These are phyloP conservation scores for Dioscorea zingiberensis DNA, from an alignment of 106 monocot species.

Conservation along the genomic window DNA sequence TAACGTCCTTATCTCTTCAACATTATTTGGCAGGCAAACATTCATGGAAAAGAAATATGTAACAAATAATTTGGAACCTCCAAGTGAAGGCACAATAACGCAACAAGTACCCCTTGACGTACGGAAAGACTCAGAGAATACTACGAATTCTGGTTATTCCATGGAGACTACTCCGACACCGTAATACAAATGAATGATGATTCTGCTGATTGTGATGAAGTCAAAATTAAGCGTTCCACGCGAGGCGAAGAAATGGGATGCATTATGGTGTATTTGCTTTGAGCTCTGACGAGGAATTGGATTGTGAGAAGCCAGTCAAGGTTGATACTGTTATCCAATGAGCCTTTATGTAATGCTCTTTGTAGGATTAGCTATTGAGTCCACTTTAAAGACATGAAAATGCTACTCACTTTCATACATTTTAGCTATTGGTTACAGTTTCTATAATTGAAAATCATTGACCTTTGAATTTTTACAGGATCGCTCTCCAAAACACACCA, in stretches of 20 bases:
- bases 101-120: slow-evolving; percentile 1
- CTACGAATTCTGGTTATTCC: slow-evolving; percentile 26
- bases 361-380: background rate
- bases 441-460: background rate
- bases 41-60: slow-evolving; percentile 8
- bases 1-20: too few species aligned
- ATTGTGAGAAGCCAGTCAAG: slow-evolving; percentile 31
- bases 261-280: slow-evolving; percentile 41
- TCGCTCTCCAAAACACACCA: slow-evolving; percentile 12
- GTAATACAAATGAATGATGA: slow-evolving; percentile 26
- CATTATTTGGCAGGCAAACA: slow-evolving; percentile 11
- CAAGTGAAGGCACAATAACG: slow-evolving; percentile 1
- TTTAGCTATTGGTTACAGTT: background rate
- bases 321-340: slow-evolving; percentile 13
- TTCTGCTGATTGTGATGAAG: slow-evolving; percentile 13
- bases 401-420: background rate
- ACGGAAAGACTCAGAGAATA: slow-evolving; percentile 31
- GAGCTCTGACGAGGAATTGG: slow-evolving; percentile 73
- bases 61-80: background rate
- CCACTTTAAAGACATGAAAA: background rate
- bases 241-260: slow-evolving; percentile 30
- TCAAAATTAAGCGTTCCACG: slow-evolving; percentile 33
- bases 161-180: slow-evolving; percentile 27
- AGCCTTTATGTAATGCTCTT: background rate
- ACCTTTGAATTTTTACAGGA: slow-evolving; percentile 16